A percentile compares a stretch with the other conserved stretches of the same genome.
phyloP scores from a whole-genome alignment of 2,329 filamentous ascomycete genomes.

The Colletotrichum aenigma region DNA sequence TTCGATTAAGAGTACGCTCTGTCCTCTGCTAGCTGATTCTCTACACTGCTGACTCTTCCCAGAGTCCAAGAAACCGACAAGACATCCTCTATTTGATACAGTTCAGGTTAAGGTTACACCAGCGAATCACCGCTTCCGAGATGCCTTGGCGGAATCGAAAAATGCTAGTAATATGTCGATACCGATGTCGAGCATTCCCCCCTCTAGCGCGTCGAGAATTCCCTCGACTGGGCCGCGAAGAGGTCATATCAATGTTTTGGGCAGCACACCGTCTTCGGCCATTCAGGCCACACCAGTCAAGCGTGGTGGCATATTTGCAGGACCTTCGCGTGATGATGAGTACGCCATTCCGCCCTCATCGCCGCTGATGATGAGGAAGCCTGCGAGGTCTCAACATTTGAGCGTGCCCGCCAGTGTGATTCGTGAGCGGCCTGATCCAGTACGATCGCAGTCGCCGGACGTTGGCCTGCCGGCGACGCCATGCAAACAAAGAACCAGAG shows the following conservation, averaged over 20 bases:
- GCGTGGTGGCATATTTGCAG: not conserved
- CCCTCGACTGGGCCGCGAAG: constrained; percentile 45
- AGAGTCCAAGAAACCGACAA: constrained; percentile 59
- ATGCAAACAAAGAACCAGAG: constrained; percentile 31
- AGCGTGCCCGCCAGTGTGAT: constrained; percentile 27
- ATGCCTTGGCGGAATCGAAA: constrained; percentile 44
- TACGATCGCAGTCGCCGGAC: constrained; percentile 9
- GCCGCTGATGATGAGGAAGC: constrained; percentile 32
- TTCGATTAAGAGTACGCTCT: constrained; percentile 52
- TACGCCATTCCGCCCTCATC: constrained; percentile 39
- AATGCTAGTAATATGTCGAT: not conserved
- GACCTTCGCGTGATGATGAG: constrained; percentile 22
- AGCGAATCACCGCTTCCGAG: constrained; percentile 57
- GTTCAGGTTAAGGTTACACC: constrained; percentile 64
- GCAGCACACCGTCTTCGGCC: constrained; percentile 15
- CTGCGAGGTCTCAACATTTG: not conserved
- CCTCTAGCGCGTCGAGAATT: constrained; percentile 42
- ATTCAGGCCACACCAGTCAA: constrained; percentile 21
- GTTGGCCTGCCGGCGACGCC: constrained; percentile 40
- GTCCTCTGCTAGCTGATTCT: not conserved
- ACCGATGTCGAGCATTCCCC: constrained; percentile 30
- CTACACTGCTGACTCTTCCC: not conserved
- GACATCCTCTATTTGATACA: constrained; percentile 38
- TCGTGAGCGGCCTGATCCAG: constrained; percentile 23
- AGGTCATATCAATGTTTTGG: constrained; percentile 33